Percentiles rank a stretch among this genome's conserved stretches.
phyloP scores from a whole-genome alignment of 78 protist species.

The Dictyostelium capitatum region DNA sequence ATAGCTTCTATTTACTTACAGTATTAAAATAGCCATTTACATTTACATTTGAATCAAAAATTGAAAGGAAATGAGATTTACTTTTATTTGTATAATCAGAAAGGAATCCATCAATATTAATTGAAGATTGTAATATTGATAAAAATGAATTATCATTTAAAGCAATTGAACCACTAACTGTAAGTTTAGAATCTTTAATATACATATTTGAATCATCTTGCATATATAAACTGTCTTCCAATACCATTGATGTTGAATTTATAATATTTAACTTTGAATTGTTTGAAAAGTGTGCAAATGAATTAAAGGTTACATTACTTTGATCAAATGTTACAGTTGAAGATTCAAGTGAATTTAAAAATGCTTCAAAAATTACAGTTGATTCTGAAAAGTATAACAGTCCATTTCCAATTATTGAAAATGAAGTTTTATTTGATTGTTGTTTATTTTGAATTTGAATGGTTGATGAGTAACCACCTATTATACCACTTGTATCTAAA shows the following conservation, averaged over 20 bases:
- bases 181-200: neutral
- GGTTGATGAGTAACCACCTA: neutral
- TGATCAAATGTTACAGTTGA: neutral
- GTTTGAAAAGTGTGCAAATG: neutral
- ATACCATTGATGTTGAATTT: neutral
- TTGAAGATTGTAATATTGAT: neutral
- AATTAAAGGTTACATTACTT: neutral
- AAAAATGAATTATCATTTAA: neutral
- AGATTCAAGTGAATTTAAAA: neutral
- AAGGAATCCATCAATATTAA: neutral
- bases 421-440: neutral
- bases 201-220: neutral
- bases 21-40: neutral
- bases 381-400: neutral
- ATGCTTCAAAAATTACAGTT: neutral
- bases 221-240: neutral
- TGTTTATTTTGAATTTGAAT: neutral
- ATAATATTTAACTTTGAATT: neutral
- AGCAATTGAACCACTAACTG: constrained; percentile 8
- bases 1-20: too few species aligned
- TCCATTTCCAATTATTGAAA: neutral
- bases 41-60: neutral
- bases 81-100: neutral
- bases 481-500: neutral
- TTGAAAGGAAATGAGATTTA: neutral